Conservation (phyloP, 371 early-diverging fungal species). For the Mucor racemosus region DNA sequence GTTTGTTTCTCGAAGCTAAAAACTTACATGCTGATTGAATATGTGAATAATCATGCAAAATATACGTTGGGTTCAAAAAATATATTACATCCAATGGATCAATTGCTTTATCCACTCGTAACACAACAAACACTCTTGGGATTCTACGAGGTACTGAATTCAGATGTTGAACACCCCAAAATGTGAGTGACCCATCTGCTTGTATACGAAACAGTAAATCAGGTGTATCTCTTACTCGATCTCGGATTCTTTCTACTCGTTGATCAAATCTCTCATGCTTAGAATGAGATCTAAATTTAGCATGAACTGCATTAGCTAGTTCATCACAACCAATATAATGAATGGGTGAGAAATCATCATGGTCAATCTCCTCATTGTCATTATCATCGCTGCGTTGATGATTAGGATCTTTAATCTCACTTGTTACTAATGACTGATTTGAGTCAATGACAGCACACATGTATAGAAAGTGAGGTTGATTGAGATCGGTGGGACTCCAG, state of each 20-base stretch:
- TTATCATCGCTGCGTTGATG: neutral
- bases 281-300: slow-evolving; percentile 38
- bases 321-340: slow-evolving; percentile 74
- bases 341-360: slow-evolving; percentile 51
- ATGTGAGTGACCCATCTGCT: slow-evolving; percentile 70
- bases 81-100: slow-evolving; percentile 58
- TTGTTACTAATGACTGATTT: slow-evolving; percentile 68
- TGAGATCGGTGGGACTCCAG: slow-evolving; percentile 69
- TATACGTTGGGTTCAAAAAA: slow-evolving; percentile 62
- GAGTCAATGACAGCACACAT: slow-evolving; percentile 77
- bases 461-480: slow-evolving; percentile 59
- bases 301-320: slow-evolving; percentile 51
- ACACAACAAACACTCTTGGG: slow-evolving; percentile 70
- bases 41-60: slow-evolving; percentile 60
- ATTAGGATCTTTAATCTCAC: slow-evolving; percentile 23
- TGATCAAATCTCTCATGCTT: slow-evolving; percentile 40
- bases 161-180: slow-evolving; percentile 85
- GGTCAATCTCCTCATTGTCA: neutral
- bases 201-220: slow-evolving; percentile 78
- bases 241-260: slow-evolving; percentile 55
- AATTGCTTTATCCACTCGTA: slow-evolving; percentile 68
- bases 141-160: slow-evolving; percentile 64
- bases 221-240: slow-evolving; percentile 73
- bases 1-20: neutral
- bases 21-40: slow-evolving; percentile 51